These are phyloP conservation scores for Rusavskia elegans DNA, from an alignment of 495 filamentous ascomycete species.

Conservation along the genomic window DNA sequence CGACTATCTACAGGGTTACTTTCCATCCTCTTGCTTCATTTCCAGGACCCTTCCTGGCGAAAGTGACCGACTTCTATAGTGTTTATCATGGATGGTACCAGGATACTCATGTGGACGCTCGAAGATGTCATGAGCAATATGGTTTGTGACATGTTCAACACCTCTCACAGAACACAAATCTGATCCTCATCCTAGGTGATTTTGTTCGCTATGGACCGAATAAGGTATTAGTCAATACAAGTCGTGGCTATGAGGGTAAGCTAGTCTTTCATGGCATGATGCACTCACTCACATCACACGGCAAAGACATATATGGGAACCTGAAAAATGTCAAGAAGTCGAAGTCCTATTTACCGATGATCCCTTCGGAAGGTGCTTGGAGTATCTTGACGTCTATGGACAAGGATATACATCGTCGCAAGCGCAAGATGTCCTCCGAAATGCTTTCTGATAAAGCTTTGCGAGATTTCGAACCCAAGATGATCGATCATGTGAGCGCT, in stretches of 20 bases:
- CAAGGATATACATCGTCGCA: not conserved
- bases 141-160: conserved; percentile 5
- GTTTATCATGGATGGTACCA: conserved; percentile 18
- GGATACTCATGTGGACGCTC: conserved; percentile 17
- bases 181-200: not conserved
- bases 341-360: not conserved
- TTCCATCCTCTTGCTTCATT: conserved; percentile 25
- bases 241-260: too few species aligned
- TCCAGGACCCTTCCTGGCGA: conserved; percentile 23
- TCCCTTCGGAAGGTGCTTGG: not conserved
- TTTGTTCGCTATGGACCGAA: conserved; percentile 1
- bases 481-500: not conserved
- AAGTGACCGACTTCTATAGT: conserved; percentile 18
- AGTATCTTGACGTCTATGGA: not conserved
- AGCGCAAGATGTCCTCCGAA: not conserved
- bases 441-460: not conserved
- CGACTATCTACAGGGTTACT: conserved; percentile 18
- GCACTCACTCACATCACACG: too few species aligned
- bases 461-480: not conserved
- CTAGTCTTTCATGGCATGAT: too few species aligned
- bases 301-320: conserved; percentile 1
- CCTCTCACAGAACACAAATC: too few species aligned
- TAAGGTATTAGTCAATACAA: not conserved
- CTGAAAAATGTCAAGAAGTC: not conserved
- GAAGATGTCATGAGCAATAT: conserved; percentile 19